phyloP scores from a whole-genome alignment of 495 filamentous ascomycete species.

The Tuber magnatum region DNA sequence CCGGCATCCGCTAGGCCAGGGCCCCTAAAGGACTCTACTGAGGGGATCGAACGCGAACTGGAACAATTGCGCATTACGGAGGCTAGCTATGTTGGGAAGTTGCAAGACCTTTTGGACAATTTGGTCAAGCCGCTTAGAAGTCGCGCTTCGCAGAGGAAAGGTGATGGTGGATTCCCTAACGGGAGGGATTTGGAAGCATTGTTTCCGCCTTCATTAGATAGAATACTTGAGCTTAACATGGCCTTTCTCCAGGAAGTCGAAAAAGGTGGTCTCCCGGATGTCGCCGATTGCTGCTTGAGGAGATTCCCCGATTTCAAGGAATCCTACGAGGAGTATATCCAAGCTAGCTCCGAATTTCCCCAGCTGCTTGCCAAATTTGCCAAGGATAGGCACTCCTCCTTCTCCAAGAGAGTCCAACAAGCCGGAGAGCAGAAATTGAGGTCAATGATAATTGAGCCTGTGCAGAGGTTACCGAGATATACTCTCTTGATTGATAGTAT shows the following conservation, averaged over 20 bases:
- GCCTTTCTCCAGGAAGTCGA: slow-evolving; percentile 68
- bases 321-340: slow-evolving; percentile 85
- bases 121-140: slow-evolving; percentile 47
- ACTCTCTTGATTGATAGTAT: slow-evolving; percentile 95
- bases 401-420: slow-evolving; percentile 67
- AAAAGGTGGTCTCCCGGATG: slow-evolving; percentile 70
- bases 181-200: slow-evolving; percentile 64
- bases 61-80: slow-evolving; percentile 89
- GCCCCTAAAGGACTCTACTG: slow-evolving; percentile 73
- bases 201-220: slow-evolving; percentile 70
- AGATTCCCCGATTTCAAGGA: slow-evolving; percentile 82
- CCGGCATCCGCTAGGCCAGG: slow-evolving; percentile 66
- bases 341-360: slow-evolving; percentile 73
- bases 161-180: slow-evolving; percentile 63
- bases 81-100: slow-evolving; percentile 79
- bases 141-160: slow-evolving; percentile 53
- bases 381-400: slow-evolving; percentile 65
- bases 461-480: slow-evolving; percentile 90
- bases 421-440: slow-evolving; percentile 85
- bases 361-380: slow-evolving; percentile 67
- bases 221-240: slow-evolving; percentile 71
- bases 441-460: slow-evolving; percentile 91
- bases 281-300: slow-evolving; percentile 49
- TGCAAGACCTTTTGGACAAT: slow-evolving; percentile 70
- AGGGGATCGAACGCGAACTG: slow-evolving; percentile 78